phyloP scores from a whole-genome alignment of 441 rosid species.

The Erodium moschatum region DNA sequence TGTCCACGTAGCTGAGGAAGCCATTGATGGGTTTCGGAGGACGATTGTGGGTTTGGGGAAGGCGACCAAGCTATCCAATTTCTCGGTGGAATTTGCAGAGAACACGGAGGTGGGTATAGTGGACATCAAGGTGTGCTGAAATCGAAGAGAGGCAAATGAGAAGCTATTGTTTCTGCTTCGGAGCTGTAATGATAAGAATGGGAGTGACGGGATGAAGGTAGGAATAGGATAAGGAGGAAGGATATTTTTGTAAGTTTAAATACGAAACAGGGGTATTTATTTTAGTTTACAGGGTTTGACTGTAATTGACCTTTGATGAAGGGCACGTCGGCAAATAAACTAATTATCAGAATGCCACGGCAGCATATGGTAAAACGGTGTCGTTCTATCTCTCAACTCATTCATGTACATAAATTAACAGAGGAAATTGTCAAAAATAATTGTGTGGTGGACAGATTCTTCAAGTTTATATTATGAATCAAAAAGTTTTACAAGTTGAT shows the following conservation, averaged over 20 bases:
- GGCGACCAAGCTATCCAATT: background rate
- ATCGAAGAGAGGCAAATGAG: background rate
- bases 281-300: too few relatives aligned
- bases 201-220: background rate
- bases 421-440: too few relatives aligned
- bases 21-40: conserved; percentile 4
- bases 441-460: too few relatives aligned
- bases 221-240: background rate
- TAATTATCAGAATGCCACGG: too few relatives aligned
- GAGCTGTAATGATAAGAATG: background rate
- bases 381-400: too few relatives aligned
- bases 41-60: background rate
- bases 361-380: too few relatives aligned
- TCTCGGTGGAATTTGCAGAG: background rate
- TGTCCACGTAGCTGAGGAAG: too few relatives aligned
- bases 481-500: too few relatives aligned
- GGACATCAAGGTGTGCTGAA: background rate
- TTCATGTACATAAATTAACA: too few relatives aligned
- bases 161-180: background rate
- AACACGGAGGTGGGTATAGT: background rate
- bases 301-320: too few relatives aligned
- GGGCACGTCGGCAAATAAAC: too few relatives aligned
- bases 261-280: background rate
- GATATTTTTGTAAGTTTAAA: background rate
- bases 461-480: too few relatives aligned